Evolutionary conservation across 108 stramenopile genomes (phyloP), one percentile per base, ranked within the genome.

Genomic region (Cyclotella choctawhatcheeana): DNA sequence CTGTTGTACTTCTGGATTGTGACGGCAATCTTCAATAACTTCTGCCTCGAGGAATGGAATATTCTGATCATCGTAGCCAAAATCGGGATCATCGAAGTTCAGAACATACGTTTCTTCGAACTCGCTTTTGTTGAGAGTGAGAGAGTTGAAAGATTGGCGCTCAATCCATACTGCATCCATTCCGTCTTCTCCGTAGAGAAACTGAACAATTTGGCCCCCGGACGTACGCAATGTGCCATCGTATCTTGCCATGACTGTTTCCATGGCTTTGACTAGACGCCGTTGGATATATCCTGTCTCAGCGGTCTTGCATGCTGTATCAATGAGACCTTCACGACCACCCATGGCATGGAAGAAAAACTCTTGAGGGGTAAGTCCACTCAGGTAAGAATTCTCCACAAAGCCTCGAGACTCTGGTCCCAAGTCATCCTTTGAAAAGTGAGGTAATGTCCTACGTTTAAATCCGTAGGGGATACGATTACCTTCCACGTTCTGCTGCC

Each of bases 271-370:
- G 27, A 99, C 98, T 44, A 99, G 88, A 66, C 98, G 96, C 20
- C 99, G 96, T 82, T 99, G 99, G 72, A 99, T 97, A 79, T 99
- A 99, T 4, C 99, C 99, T 47, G 98, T 98, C 82, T 98, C 97
- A 26, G 99, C 96, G 24, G 99, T 99, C 82, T 99, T 99, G 72
- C 97, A 98, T 6, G 99, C 99, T 17, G 99, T 99, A 81, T 99
- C 99, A 73, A 99, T 99, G 54, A 97, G 84, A 82, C 99, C 98
- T 70, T 97, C 98, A 45, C 98, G 89, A 30, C 98, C 98, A 77
- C 97, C 98, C 99, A 99, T 99, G 58, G 98, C 98, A 77, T 99
- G 99, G 71, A 99, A 99, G 86, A 97, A 99, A 84, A 99, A 99
- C 78, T 99, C 99, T 86, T 98, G 97, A 4, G 99, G 98, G 48